Percentiles rank a stretch among this genome's conserved stretches.
phyloP scores from a whole-genome alignment of 768 basidiomycete genomes.

The Trametes punicea region DNA sequence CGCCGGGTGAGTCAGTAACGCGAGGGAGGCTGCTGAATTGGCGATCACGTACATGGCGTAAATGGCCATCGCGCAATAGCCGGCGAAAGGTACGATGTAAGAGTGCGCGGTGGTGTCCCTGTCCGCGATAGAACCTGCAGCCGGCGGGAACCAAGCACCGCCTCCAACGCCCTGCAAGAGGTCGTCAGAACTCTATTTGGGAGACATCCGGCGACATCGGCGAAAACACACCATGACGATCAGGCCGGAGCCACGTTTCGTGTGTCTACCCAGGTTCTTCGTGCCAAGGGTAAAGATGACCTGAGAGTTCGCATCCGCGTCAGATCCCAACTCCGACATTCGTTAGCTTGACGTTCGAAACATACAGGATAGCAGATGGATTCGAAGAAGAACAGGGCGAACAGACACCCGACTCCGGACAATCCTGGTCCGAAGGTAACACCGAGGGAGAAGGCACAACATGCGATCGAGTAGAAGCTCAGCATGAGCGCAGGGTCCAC shows the following conservation, averaged over 20 bases:
- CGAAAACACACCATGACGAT: slow-evolving; percentile 51
- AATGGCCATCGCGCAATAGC: slow-evolving; percentile 54
- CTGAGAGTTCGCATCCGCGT: slow-evolving; percentile 21
- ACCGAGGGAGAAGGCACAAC: slow-evolving; percentile 49
- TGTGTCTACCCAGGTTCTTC: slow-evolving; percentile 58
- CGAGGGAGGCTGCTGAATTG: not conserved
- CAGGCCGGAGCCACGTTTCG: slow-evolving; percentile 58
- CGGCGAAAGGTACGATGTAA: slow-evolving; percentile 58
- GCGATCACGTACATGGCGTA: slow-evolving; percentile 49
- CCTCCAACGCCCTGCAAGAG: slow-evolving; percentile 51
- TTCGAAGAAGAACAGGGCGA: slow-evolving; percentile 70
- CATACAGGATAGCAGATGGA: slow-evolving; percentile 68
- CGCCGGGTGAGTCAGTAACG: slow-evolving; percentile 1
- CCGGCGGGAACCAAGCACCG: slow-evolving; percentile 67
- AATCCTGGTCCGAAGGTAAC: slow-evolving; percentile 49
- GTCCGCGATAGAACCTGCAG: slow-evolving; percentile 56
- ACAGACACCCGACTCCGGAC: slow-evolving; percentile 58
- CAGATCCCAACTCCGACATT: not conserved
- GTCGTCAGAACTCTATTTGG: not conserved
- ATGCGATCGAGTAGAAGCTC: slow-evolving; percentile 48
- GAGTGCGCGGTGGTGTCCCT: slow-evolving; percentile 45
- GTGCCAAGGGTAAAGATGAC: slow-evolving; percentile 66
- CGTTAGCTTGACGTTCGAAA: not conserved
- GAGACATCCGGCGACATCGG: not conserved
- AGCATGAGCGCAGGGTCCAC: slow-evolving; percentile 65